phyloP scores from a whole-genome alignment of 2,329 filamentous ascomycete species.

The Apiospora koreana region DNA sequence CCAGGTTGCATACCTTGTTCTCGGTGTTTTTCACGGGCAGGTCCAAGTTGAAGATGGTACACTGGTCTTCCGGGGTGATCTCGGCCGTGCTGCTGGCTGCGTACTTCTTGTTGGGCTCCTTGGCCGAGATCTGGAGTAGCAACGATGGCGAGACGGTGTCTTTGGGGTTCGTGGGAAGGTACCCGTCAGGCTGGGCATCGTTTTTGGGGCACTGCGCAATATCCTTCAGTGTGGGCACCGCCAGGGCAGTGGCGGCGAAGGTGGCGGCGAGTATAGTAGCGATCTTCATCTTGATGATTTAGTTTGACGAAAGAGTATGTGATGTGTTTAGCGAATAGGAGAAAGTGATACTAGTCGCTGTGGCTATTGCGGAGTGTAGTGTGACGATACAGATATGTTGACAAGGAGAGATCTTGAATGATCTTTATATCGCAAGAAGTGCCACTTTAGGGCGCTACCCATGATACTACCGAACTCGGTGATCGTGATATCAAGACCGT shows the following conservation, averaged over 20 bases:
- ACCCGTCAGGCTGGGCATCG: conserved; percentile 3
- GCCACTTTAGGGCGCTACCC: background rate
- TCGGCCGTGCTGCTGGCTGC: background rate
- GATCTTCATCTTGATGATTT: background rate
- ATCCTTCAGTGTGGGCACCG: background rate
- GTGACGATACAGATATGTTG: background rate
- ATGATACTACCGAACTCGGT: background rate
- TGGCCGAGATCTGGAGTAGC: background rate
- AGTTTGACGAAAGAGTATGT: background rate
- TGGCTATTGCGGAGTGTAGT: background rate
- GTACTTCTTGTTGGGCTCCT: conserved; percentile 4
- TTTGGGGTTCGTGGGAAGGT: background rate
- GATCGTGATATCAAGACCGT: background rate
- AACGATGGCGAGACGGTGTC: background rate
- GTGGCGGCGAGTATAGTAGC: background rate
- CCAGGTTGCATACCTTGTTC: conserved; percentile 7
- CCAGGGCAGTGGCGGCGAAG: background rate
- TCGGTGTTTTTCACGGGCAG: background rate
- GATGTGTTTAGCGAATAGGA: background rate
- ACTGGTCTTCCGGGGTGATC: conserved; percentile 3
- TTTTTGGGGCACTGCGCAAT: background rate
- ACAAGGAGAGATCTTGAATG: background rate
- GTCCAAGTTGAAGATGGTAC: conserved; percentile 11
- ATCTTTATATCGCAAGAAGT: background rate
- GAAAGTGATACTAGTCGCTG: background rate